phyloP scores from a whole-genome alignment of 805 yeast species.

The Teunomyces kruisii region DNA sequence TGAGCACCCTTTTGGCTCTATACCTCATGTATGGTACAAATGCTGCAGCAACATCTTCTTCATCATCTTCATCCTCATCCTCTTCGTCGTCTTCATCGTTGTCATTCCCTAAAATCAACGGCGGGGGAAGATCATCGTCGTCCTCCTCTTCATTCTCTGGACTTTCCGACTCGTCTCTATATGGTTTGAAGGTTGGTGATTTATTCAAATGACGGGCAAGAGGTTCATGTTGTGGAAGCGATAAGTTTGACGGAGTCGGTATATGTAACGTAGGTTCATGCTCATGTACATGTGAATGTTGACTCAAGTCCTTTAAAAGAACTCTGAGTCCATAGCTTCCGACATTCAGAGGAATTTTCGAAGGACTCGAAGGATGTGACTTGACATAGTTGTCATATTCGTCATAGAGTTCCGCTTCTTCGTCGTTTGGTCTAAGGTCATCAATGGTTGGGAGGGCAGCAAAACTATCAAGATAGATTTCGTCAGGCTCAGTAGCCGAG shows the following conservation, averaged over 20 bases:
- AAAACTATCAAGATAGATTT: conserved; percentile 20
- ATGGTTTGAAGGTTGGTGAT: conserved; percentile 3
- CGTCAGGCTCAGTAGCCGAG: conserved; percentile 10
- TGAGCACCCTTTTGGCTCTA: not conserved
- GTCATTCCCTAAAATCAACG: not conserved
- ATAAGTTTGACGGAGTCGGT: not conserved
- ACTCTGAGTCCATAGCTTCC: conserved; percentile 36
- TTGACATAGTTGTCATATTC: conserved; percentile 9
- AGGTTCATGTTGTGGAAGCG: conserved; percentile 1
- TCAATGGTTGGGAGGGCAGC: conserved; percentile 28
- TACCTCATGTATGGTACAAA: not conserved
- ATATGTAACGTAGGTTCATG: conserved; percentile 1
- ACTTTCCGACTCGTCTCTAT: not conserved
- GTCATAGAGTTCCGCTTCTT: conserved; percentile 1
- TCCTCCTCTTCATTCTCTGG: not conserved
- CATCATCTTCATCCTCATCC: conserved; percentile 1
- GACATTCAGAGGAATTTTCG: conserved; percentile 4
- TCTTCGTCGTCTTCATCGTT: not conserved
- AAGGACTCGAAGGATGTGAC: not conserved
- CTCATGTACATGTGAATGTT: conserved; percentile 19
- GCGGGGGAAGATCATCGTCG: not conserved
- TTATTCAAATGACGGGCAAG: conserved; percentile 1
- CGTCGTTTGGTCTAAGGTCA: conserved; percentile 11
- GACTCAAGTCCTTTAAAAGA: conserved; percentile 31
- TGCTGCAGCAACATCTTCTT: not conserved